Percentiles rank a stretch among this genome's conserved stretches.
These are phyloP conservation scores for Gastrodia elata DNA, from an alignment of 106 monocot species.

Conservation along the genomic window DNA sequence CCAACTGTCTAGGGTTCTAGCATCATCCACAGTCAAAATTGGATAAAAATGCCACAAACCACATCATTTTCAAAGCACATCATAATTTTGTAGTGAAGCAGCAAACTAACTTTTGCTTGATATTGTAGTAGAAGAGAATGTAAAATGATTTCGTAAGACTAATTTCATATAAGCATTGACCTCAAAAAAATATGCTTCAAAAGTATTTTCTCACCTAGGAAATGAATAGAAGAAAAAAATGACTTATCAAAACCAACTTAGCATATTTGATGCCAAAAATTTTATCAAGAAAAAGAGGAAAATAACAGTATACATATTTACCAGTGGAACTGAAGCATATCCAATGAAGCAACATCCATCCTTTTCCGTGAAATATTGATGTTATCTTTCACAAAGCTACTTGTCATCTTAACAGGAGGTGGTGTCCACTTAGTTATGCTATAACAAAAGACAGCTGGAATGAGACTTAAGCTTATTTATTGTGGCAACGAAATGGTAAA, in stretches of 20 bases:
- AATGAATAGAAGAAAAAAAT: background rate
- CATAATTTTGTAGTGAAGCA: background rate
- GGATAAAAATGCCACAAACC: background rate
- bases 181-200: background rate
- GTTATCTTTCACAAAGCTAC: conserved; percentile 62
- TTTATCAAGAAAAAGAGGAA: background rate
- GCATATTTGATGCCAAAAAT: background rate
- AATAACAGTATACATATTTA: conserved; percentile 14
- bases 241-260: background rate
- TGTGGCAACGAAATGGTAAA: background rate
- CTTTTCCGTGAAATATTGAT: conserved; percentile 77
- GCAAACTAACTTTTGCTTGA: background rate
- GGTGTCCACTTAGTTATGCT: conserved; percentile 98
- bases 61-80: background rate
- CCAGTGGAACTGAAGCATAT: conserved; percentile 99
- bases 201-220: background rate
- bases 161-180: background rate
- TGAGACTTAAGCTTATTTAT: background rate
- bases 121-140: background rate
- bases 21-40: no score
- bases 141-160: background rate
- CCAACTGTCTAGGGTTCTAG: no score
- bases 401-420: conserved; percentile 94
- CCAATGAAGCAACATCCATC: conserved; percentile 88
- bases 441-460: conserved; percentile 7